phyloP scores from a whole-genome alignment of 1,284 basidiomycete species.

The Earliella scabrosa region DNA sequence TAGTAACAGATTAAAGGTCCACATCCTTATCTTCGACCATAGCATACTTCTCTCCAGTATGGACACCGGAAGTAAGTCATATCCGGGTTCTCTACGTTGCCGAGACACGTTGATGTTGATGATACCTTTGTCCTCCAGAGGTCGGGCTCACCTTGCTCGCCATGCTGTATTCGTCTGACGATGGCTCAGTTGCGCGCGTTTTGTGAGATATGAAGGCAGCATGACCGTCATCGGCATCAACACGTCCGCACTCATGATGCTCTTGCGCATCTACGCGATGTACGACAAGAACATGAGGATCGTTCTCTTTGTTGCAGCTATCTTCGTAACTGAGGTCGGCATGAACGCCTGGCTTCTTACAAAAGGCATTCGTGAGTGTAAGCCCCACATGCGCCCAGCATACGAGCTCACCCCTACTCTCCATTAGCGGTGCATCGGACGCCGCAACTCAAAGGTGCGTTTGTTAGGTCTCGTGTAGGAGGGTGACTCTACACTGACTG shows the following conservation, averaged over 20 bases:
- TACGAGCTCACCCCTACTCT: background rate
- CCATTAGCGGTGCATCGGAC: constrained; percentile 16
- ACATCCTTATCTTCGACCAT: too few species aligned
- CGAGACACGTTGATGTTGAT: too few species aligned
- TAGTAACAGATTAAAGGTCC: background rate
- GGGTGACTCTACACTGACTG: background rate
- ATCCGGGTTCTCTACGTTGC: too few species aligned
- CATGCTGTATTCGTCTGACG: background rate
- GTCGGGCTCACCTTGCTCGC: too few species aligned
- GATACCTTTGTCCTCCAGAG: too few species aligned
- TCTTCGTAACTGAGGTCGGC: constrained; percentile 46
- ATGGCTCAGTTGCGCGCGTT: constrained; percentile 45
- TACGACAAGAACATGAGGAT: constrained; percentile 42
- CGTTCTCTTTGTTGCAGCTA: constrained; percentile 39
- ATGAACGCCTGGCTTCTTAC: constrained; percentile 54
- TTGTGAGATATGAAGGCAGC: constrained; percentile 54
- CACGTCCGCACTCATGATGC: constrained; percentile 58
- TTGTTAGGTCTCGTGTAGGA: background rate
- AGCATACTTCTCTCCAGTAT: constrained; percentile 50
- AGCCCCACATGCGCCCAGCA: too few species aligned
- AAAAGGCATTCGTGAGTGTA: constrained; percentile 22
- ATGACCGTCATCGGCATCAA: constrained; percentile 54
- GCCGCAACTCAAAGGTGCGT: constrained; percentile 17
- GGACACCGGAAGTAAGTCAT: constrained; percentile 43
- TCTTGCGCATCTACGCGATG: constrained; percentile 53